These are phyloP conservation scores for Phyllosticta citribraziliensis DNA, from an alignment of 2,329 filamentous ascomycete genomes.

Conservation along the genomic window DNA sequence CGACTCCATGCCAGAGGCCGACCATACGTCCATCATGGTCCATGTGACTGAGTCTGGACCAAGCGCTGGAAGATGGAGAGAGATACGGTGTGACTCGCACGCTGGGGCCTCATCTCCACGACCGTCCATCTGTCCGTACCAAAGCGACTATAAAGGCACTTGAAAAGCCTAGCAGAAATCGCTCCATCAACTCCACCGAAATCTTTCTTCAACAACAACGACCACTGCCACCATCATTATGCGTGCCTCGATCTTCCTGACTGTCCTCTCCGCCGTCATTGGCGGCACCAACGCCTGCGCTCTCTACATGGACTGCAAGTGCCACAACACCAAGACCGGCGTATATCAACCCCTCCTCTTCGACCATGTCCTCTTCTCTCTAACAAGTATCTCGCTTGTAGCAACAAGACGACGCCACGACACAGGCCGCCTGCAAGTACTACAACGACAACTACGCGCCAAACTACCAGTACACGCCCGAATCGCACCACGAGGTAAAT, in stretches of 20 bases:
- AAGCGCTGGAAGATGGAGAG: too few species aligned
- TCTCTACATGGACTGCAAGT: background rate
- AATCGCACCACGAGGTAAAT: background rate
- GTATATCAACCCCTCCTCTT: background rate
- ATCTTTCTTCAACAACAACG: background rate
- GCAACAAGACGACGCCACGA: background rate
- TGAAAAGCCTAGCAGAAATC: too few species aligned
- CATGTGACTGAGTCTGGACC: background rate
- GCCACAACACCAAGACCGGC: background rate
- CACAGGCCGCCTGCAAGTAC: conserved; percentile 1
- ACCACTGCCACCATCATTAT: background rate
- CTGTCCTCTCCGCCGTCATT: background rate
- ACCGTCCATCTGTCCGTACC: too few species aligned
- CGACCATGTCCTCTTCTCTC: background rate
- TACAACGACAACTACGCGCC: background rate
- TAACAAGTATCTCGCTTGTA: background rate
- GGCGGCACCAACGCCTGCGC: conserved; percentile 3
- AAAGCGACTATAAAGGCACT: too few species aligned
- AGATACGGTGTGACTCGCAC: too few species aligned
- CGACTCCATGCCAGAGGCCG: too few species aligned
- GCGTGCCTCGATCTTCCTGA: background rate
- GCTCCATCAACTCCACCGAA: background rate
- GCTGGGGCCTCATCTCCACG: too few species aligned
- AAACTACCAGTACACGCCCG: background rate
- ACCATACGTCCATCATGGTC: too few species aligned